Evolutionary conservation across 345 rosid genomes (phyloP).

Genomic region (Lepidium africanum): DNA sequence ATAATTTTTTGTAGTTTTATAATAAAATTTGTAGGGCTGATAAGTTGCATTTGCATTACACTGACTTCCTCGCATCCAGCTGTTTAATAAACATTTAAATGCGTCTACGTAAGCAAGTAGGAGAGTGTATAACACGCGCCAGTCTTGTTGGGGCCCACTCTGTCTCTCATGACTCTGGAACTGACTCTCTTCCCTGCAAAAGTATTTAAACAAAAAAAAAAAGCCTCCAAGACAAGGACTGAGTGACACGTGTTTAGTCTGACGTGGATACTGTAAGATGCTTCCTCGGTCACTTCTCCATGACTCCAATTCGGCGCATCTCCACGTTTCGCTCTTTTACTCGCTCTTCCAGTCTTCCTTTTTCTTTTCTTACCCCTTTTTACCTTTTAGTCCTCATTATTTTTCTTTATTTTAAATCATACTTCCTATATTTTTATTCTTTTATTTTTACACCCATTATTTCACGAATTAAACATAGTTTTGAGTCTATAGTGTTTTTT

Average conservation of each 20-base stretch:
- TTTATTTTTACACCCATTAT: neutral
- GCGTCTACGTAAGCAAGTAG: constrained; percentile 23
- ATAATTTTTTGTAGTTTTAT: neutral
- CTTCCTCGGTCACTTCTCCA: constrained; percentile 29
- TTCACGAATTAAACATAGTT: neutral
- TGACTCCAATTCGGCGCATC: constrained; percentile 26
- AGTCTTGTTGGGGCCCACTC: neutral
- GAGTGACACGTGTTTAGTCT: constrained; percentile 20
- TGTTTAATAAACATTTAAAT: neutral
- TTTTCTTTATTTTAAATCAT: neutral
- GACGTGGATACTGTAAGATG: constrained; percentile 18
- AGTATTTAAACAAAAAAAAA: neutral
- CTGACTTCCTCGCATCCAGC: constrained; percentile 19
- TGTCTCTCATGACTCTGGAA: neutral
- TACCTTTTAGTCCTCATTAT: neutral
- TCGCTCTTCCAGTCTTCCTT: neutral
- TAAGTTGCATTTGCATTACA: constrained; percentile 12
- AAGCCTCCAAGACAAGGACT: constrained; percentile 4
- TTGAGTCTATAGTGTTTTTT: too few species aligned
- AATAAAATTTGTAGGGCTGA: neutral
- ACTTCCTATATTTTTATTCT: neutral
- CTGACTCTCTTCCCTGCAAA: constrained; percentile 7
- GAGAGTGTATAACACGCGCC: constrained; percentile 14
- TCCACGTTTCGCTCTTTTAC: constrained; percentile 16
- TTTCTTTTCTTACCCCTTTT: neutral